phyloP scores from a whole-genome alignment of 2,329 filamentous ascomycete genomes.

The Cladophialophora carrionii region DNA sequence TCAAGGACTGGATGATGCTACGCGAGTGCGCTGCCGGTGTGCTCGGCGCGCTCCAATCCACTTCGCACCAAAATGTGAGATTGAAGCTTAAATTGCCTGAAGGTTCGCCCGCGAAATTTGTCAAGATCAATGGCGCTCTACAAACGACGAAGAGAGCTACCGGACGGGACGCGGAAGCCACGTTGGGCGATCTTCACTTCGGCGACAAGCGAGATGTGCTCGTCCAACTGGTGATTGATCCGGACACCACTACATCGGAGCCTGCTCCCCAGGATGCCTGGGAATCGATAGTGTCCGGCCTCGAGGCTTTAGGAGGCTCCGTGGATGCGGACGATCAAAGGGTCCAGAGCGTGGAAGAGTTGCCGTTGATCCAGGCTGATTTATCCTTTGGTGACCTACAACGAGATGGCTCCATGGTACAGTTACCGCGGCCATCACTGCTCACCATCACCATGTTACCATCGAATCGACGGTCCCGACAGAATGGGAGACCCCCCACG shows the following conservation, averaged over 20 bases:
- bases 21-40: conserved; percentile 94
- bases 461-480: conserved; percentile 65
- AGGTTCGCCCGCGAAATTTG: conserved; percentile 95
- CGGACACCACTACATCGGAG: conserved; percentile 80
- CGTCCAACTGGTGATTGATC: conserved; percentile 88
- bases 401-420: conserved; percentile 80
- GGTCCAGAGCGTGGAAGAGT: conserved; percentile 84
- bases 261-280: conserved; percentile 89
- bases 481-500: conserved; percentile 56
- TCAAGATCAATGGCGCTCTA: conserved; percentile 95
- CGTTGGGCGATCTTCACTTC: conserved; percentile 87
- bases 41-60: conserved; percentile 84
- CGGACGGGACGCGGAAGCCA: conserved; percentile 89
- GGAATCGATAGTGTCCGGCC: conserved; percentile 93
- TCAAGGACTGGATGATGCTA: conserved; percentile 99
- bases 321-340: conserved; percentile 85
- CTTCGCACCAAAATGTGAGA: conserved; percentile 98
- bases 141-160: conserved; percentile 96
- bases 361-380: conserved; percentile 93
- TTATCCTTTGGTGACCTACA: conserved; percentile 91
- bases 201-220: conserved; percentile 94
- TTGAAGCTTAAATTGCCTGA: conserved; percentile 91
- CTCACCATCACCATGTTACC: conserved; percentile 93
- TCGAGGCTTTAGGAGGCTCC: conserved; percentile 88
- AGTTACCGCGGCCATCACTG: conserved; percentile 85